Conservation (phyloP, 2,329 filamentous ascomycete species). For the Plectosphaerella cucumerina region DNA sequence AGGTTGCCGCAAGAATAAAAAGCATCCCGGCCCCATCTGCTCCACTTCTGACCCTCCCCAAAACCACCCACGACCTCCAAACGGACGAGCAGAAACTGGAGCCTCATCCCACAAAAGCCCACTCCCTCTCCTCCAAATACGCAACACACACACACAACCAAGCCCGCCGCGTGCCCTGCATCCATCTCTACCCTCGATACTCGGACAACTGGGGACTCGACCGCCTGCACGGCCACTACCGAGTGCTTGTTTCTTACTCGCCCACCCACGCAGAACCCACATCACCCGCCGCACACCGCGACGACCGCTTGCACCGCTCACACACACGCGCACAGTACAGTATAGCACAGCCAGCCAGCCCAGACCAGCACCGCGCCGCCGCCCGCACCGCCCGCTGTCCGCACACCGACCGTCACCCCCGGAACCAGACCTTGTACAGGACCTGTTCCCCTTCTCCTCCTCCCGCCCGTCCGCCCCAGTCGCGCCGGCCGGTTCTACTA, state of each 20-base stretch:
- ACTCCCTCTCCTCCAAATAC: slow-evolving; percentile 6
- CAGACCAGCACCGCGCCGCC: too few species aligned
- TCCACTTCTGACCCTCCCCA: slow-evolving; percentile 14
- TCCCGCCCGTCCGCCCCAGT: neutral
- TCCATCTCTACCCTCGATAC: slow-evolving; percentile 11
- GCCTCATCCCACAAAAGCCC: slow-evolving; percentile 14
- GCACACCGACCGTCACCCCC: too few species aligned
- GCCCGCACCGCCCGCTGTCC: too few species aligned
- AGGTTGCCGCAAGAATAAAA: slow-evolving; percentile 4
- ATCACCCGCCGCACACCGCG: too few species aligned
- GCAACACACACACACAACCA: slow-evolving; percentile 12
- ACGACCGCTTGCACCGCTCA: too few species aligned
- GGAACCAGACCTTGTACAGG: neutral
- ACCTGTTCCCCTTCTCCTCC: neutral
- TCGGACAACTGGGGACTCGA: slow-evolving; percentile 6
- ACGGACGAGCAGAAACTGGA: slow-evolving; percentile 14
- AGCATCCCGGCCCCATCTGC: slow-evolving; percentile 11
- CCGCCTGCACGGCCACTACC: neutral
- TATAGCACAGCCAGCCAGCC: too few species aligned
- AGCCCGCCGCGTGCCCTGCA: slow-evolving; percentile 1
- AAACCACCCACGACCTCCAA: slow-evolving; percentile 12
- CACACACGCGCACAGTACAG: too few species aligned
- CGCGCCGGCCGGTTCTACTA: slow-evolving; percentile 2
- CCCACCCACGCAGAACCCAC: slow-evolving; percentile 1
- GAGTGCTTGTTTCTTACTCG: slow-evolving; percentile 4